These are phyloP conservation scores for Exophiala spinifera DNA, from an alignment of 2,329 filamentous ascomycete species.

Conservation along the genomic window DNA sequence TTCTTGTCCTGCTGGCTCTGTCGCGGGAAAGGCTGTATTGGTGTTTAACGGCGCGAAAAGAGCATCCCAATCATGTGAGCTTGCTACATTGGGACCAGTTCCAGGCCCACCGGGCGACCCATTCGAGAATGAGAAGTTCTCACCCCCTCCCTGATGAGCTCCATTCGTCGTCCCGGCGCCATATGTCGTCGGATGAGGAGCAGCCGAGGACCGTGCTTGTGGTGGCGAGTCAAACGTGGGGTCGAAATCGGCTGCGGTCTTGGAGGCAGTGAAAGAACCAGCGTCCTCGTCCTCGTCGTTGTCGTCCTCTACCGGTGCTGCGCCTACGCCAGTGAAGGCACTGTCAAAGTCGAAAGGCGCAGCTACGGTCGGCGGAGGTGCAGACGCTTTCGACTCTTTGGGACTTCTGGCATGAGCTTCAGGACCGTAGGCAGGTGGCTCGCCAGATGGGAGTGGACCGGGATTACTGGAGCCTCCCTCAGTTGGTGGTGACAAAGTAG, in stretches of 20 bases:
- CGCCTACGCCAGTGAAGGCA: conserved; percentile 44
- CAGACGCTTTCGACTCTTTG: conserved; percentile 29
- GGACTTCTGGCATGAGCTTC: conserved; percentile 28
- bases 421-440: conserved; percentile 27
- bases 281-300: conserved; percentile 44
- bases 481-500: conserved; percentile 39
- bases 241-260: conserved; percentile 41
- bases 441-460: conserved; percentile 12
- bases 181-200: conserved; percentile 28
- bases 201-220: conserved; percentile 36
- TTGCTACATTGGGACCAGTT: conserved; percentile 15
- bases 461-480: conserved; percentile 31
- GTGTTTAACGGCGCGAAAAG: conserved; percentile 63
- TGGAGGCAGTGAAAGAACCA: conserved; percentile 55
- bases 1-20: background rate
- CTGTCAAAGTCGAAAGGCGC: conserved; percentile 46
- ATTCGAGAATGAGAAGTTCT: conserved; percentile 48
- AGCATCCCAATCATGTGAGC: conserved; percentile 83
- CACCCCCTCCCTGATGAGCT: conserved; percentile 31
- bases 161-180: conserved; percentile 23
- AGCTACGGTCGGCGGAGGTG: conserved; percentile 33
- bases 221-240: conserved; percentile 46
- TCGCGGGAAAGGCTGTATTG: conserved; percentile 28
- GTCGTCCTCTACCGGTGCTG: conserved; percentile 45
- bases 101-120: conserved; percentile 32